Conservation (phyloP, 2,329 filamentous ascomycete species). For the Cladosporium sp. region DNA sequence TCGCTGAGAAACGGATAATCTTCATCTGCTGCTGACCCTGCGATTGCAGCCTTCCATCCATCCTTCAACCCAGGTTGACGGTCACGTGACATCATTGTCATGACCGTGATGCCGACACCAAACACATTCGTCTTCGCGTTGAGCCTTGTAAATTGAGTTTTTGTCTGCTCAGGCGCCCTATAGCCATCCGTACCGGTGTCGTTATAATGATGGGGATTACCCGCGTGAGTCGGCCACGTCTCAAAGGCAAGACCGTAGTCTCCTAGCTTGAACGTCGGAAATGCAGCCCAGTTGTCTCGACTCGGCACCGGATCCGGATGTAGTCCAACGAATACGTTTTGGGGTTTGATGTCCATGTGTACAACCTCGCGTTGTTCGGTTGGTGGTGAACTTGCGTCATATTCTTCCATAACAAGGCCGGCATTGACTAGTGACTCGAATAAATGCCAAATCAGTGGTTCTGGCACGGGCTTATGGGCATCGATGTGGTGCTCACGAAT, state of each 20-base stretch:
- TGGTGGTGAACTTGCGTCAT: not conserved
- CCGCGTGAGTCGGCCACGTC: not conserved
- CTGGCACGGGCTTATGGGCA: slow-evolving; percentile 8
- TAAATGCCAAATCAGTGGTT: slow-evolving; percentile 17
- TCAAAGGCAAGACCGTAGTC: slow-evolving; percentile 14
- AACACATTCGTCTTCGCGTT: slow-evolving; percentile 16
- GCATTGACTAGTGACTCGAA: slow-evolving; percentile 16
- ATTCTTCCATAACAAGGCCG: slow-evolving; percentile 16
- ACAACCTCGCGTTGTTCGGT: slow-evolving; percentile 10
- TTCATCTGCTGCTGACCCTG: too few species aligned
- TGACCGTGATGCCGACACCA: slow-evolving; percentile 16
- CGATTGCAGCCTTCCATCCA: not conserved
- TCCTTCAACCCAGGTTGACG: not conserved
- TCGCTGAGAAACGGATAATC: not conserved
- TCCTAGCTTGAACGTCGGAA: not conserved
- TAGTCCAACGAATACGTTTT: slow-evolving; percentile 62
- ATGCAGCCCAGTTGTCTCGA: not conserved
- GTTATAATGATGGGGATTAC: not conserved
- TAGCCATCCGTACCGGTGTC: not conserved
- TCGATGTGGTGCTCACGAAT: not conserved
- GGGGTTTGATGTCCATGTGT: slow-evolving; percentile 92
- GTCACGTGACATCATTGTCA: slow-evolving; percentile 6
- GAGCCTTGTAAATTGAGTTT: not conserved
- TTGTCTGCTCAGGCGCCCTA: not conserved
- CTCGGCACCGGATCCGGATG: not conserved